Evolutionary conservation across 805 yeast species (phyloP), one percentile per base, ranked within the genome.

Genomic region (Brettanomyces sp.): DNA sequence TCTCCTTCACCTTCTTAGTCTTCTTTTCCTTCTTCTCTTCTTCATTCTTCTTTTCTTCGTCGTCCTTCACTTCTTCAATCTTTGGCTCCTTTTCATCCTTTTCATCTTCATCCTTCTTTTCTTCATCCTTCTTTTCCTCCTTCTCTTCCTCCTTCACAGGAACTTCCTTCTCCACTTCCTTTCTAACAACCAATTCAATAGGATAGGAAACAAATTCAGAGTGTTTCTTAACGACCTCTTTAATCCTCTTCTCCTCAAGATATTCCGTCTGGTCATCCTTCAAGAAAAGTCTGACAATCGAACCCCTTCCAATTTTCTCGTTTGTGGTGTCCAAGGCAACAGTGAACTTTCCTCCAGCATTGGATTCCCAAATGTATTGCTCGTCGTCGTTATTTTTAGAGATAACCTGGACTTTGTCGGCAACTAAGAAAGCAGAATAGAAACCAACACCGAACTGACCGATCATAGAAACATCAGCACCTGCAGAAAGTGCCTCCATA

Each of bases 401-500:
- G 68, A 93, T 87, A 60, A 93, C 99, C 76, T 93, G 96, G 55
- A 93, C 99, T 60, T 80, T 87, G 76, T 93, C 99, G 62, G 99
- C 98, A 67, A 93, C 99, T 76, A 93, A 80, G 86, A 93, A 93
- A 58, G 91, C 78, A 46, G 99, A 93, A 84, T 93, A 93, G 91
- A 93, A 93, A 82, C 99, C 99, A 61, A 93, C 99, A 89, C 99
- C 99, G 77, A 93, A 93, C 77, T 93, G 99, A 80, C 99, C 99
- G 75, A 93, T 93, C 99, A 93, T 93, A 55, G 98, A 90, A 53
- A 93, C 97, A 70, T 93, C 99, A 52, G 99, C 99, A 75, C 99
- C 99, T 55, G 97, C 98, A 56, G 95, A 84, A 56, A 95, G 79
- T 57, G 99, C 99, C 76, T 93, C 99, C 99, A 93, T 93, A 72